A percentile compares a stretch with the other conserved stretches of the same genome.
These are phyloP conservation scores for Nidularia sp. DNA, from an alignment of 768 basidiomycete genomes.

Conservation along the genomic window DNA sequence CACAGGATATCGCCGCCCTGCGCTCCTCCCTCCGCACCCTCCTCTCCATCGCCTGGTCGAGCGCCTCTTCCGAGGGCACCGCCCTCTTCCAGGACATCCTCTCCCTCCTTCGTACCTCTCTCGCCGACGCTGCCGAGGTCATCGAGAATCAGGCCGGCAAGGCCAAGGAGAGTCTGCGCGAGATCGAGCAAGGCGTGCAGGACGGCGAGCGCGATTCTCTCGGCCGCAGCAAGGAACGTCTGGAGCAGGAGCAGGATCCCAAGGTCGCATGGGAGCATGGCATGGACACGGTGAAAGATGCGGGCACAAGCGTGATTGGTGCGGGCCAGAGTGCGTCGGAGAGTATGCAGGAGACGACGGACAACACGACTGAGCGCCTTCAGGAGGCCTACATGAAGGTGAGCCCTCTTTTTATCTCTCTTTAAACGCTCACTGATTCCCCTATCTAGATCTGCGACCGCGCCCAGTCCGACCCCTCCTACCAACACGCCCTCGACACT, in stretches of 20 bases:
- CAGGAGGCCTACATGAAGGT: constrained; percentile 54
- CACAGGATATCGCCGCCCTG: constrained; percentile 45
- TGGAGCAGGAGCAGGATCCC: constrained; percentile 45
- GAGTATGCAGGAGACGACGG: constrained; percentile 37
- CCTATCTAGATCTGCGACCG: constrained; percentile 54
- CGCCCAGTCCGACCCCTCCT: constrained; percentile 57
- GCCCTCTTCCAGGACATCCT: constrained; percentile 58
- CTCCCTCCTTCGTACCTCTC: constrained; percentile 57
- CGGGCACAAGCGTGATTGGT: constrained; percentile 55
- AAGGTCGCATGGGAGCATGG: constrained; percentile 60
- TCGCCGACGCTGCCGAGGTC: constrained; percentile 64
- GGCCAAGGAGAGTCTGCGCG: constrained; percentile 49
- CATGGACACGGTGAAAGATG: constrained; percentile 61
- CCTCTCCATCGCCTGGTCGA: constrained; percentile 48
- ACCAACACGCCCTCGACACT: constrained; percentile 52
- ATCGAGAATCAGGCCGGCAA: constrained; percentile 46
- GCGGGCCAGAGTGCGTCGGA: constrained; percentile 38
- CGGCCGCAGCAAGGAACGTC: constrained; percentile 47
- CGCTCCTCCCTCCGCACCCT: constrained; percentile 47
- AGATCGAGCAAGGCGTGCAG: constrained; percentile 55
- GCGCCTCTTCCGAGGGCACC: constrained; percentile 47
- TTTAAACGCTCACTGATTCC: neutral
- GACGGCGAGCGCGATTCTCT: constrained; percentile 54
- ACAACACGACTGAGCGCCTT: constrained; percentile 37
- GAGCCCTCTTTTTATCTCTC: constrained; percentile 1